phyloP scores from a whole-genome alignment of 208 protist species.

The Leishmania mexicana region DNA sequence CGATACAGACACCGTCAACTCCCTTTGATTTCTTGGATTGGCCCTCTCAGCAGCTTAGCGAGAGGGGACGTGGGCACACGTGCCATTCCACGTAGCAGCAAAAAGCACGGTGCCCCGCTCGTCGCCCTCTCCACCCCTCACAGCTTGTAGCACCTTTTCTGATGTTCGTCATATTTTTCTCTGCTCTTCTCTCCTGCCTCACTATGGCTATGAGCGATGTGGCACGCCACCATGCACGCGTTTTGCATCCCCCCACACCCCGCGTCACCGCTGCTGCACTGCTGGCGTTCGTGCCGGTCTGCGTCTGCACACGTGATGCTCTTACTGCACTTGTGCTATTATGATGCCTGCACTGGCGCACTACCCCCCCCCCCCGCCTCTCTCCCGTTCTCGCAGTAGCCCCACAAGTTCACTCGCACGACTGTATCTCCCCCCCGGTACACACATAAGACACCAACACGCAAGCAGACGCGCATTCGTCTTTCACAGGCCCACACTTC shows the following conservation, averaged over 20 bases:
- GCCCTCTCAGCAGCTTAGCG: background rate
- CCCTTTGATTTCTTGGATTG: background rate
- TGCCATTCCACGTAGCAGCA: background rate
- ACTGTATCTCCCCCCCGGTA: background rate
- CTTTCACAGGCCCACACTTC: background rate
- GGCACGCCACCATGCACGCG: background rate
- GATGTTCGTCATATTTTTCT: background rate
- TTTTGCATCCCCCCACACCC: background rate
- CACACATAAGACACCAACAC: background rate
- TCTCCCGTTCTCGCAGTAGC: background rate
- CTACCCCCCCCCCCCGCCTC: background rate
- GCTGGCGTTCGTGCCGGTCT: background rate
- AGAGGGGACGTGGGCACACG: background rate
- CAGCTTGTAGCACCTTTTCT: background rate
- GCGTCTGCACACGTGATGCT: background rate
- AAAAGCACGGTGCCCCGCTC: background rate
- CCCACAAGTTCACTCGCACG: background rate
- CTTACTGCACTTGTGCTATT: background rate
- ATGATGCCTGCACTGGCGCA: background rate
- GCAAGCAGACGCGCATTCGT: background rate
- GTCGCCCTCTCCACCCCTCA: background rate
- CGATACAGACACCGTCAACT: background rate
- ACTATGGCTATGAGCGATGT: background rate
- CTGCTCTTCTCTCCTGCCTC: background rate
- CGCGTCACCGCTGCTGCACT: background rate